Conservation (phyloP, 805 yeast species). For the Metschnikowia aberdeeniae region DNA sequence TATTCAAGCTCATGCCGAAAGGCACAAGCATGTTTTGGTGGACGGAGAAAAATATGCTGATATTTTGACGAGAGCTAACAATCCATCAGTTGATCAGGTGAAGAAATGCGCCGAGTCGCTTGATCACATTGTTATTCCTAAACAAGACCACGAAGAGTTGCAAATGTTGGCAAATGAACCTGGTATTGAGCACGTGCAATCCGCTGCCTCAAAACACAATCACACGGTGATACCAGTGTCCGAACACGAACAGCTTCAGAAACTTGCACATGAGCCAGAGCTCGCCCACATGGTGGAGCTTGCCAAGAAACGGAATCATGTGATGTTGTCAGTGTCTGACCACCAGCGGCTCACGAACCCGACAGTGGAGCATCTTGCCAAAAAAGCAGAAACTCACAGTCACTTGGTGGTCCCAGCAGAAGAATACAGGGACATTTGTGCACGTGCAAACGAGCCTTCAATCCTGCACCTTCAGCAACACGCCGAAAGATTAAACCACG, state of each 20-base stretch:
- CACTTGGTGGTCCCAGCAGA: constrained; percentile 10
- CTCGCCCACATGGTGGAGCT: constrained; percentile 6
- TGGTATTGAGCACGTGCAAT: no score
- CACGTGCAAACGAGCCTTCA: constrained; percentile 16
- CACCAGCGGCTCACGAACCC: constrained; percentile 7
- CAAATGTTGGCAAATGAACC: constrained; percentile 12
- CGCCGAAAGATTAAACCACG: constrained; percentile 12
- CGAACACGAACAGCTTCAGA: constrained; percentile 6
- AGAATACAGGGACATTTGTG: constrained; percentile 9
- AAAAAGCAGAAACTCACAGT: constrained; percentile 13
- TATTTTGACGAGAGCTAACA: constrained; percentile 9
- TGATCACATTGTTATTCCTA: constrained; percentile 14
- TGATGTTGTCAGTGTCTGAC: constrained; percentile 6
- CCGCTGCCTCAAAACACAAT: constrained; percentile 9
- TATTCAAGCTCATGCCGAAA: constrained; percentile 10
- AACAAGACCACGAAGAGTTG: constrained; percentile 13
- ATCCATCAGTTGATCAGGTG: constrained; percentile 21
- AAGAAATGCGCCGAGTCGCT: constrained; percentile 9
- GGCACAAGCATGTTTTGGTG: constrained; percentile 7
- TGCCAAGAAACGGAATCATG: constrained; percentile 5
- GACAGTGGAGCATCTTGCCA: constrained; percentile 16
- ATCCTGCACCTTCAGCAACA: constrained; percentile 14
- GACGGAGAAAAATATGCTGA: constrained; percentile 3
- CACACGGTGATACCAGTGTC: constrained; percentile 11
- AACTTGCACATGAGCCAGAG: constrained; percentile 8